Conservation (phyloP, 1,139 yeast species). For the Pichia sp. region DNA sequence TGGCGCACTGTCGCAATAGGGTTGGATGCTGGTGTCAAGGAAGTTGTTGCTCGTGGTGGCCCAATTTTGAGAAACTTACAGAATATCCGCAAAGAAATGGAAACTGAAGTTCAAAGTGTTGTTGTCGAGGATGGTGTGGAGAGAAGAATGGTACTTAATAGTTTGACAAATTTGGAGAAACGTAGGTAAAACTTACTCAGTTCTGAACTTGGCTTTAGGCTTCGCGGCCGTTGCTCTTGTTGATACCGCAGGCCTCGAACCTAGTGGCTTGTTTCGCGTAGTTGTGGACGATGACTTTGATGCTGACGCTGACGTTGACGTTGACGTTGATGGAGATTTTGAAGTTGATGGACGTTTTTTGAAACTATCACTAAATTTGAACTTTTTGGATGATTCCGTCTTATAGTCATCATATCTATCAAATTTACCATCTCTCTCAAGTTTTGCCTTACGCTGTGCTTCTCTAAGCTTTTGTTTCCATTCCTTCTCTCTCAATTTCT, state of each 20-base stretch:
- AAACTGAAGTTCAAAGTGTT: slow-evolving; percentile 32
- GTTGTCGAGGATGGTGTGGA: slow-evolving; percentile 28
- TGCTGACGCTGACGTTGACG: neutral
- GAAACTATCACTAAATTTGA: slow-evolving; percentile 7
- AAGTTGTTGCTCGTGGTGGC: slow-evolving; percentile 67
- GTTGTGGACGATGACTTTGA: no score
- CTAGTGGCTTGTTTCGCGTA: no score
- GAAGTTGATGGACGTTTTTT: slow-evolving; percentile 3
- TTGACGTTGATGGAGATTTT: no score
- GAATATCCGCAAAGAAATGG: slow-evolving; percentile 42
- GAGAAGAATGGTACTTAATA: slow-evolving; percentile 33
- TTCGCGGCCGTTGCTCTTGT: neutral
- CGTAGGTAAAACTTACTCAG: slow-evolving; percentile 27
- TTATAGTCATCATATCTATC: neutral
- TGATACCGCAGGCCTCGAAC: neutral
- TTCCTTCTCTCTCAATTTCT: slow-evolving; percentile 35
- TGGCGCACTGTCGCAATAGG: slow-evolving; percentile 47
- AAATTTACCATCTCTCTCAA: neutral
- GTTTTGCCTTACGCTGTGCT: slow-evolving; percentile 4
- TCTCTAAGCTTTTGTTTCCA: slow-evolving; percentile 25
- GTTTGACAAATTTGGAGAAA: slow-evolving; percentile 22
- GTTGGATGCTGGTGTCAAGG: slow-evolving; percentile 55
- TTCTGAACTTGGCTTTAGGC: slow-evolving; percentile 26
- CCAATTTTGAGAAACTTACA: slow-evolving; percentile 64
- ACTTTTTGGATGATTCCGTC: slow-evolving; percentile 2